Base-by-base conservation (phyloP, 2,329 filamentous ascomycete genomes). In the Domatiomyces globalis region DNA sequence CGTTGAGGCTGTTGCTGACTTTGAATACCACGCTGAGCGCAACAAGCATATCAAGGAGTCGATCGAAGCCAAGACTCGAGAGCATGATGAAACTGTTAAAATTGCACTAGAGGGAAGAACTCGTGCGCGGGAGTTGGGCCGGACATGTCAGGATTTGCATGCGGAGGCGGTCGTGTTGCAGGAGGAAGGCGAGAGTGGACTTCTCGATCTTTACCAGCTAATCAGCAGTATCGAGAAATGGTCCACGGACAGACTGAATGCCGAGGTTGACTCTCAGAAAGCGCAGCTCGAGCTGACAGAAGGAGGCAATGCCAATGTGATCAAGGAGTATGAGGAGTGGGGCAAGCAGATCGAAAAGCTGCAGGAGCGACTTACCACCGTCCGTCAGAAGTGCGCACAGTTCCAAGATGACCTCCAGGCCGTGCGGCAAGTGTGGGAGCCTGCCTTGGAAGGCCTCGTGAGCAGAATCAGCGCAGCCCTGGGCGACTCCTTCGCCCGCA, bases 401-500 rank as follows among this genome's bases (percentile, higher is more conserved):
- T 67, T 83, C 15, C 71, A 73, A 15, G 63, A 65, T 10, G 73
- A 77, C 46, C 90, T 95, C 55, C 67, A 71, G 0, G 74, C 80
- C 39, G 69, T 94, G 51, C 82, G 83, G 60, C 71, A 72, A 15
- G 73, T 78, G 56, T 98, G 88, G 86, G 92, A 96, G 67, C 88
- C 88, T 0, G 71, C 77, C 60, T 75, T 98, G 2, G 89, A 96
- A 59, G 74, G 72, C 19, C 75, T 98, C 2, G 77, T 95, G 43
- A 71, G 72, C 18, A 81, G 82, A 63, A 95, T 98, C 68, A 95
- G 87, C 64, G 80, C 87, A 47, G 89, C 89, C 0, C 98, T 98
- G 67, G 81, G 84, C 5, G 84, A 90, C 66, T 96, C 95, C 62
- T 96, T 98, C 66, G 80, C 87, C 62, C 84, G 90, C 65, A 96